A percentile compares a stretch with the other conserved stretches of the same genome.
phyloP scores from a whole-genome alignment of 1,139 yeast genomes.

The Debaryomyces sp. region DNA sequence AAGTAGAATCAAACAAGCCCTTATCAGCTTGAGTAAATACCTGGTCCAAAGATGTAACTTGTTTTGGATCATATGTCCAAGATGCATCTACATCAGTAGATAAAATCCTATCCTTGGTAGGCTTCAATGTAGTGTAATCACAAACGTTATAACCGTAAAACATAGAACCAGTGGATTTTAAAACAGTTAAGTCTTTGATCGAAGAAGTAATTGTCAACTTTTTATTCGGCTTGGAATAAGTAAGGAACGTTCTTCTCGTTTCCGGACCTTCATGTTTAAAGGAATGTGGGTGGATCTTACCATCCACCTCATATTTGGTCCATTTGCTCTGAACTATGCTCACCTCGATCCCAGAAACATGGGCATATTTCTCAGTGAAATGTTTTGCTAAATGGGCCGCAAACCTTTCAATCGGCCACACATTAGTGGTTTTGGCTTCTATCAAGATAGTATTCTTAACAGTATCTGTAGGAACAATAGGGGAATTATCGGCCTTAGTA shows the following conservation, averaged over 20 bases:
- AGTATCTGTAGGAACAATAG: constrained; percentile 94
- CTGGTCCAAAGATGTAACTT: constrained; percentile 50
- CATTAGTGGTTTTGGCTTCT: constrained; percentile 78
- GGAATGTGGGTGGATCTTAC: constrained; percentile 78
- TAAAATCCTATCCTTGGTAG: constrained; percentile 80
- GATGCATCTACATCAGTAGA: constrained; percentile 83
- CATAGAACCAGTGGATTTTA: constrained; percentile 94
- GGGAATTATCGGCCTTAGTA: constrained; percentile 83
- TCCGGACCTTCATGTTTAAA: constrained; percentile 86
- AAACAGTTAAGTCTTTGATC: constrained; percentile 80
- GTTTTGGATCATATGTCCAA: constrained; percentile 65
- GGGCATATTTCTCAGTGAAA: constrained; percentile 72
- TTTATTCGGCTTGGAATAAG: constrained; percentile 49
- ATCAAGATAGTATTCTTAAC: constrained; percentile 85
- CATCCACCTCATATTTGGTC: constrained; percentile 75
- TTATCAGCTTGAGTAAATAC: constrained; percentile 55
- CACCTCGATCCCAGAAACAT: constrained; percentile 72
- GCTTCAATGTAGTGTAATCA: constrained; percentile 85
- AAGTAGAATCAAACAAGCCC: constrained; percentile 69
- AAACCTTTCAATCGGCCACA: constrained; percentile 88
- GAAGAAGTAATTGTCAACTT: constrained; percentile 66
- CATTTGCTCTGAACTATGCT: constrained; percentile 73
- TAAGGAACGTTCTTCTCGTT: constrained; percentile 61
- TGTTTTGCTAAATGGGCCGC: constrained; percentile 85
- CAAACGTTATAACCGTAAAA: constrained; percentile 84